Conservation (phyloP, 2,329 filamentous ascomycete species). For the Zymoseptoria crescenta region DNA sequence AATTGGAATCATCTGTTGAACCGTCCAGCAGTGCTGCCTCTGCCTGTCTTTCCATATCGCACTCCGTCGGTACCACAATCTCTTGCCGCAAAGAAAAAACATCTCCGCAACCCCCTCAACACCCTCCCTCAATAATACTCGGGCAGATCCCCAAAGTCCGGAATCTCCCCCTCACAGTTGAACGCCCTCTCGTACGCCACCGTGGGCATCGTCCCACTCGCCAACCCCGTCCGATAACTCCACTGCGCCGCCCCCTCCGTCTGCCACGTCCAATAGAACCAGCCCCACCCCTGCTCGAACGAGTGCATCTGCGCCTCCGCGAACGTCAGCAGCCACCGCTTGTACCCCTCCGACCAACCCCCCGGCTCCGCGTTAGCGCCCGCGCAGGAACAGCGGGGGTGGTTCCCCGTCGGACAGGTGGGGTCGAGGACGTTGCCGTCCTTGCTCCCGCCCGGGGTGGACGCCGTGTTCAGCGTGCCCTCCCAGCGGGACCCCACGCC, state of each 20-base stretch:
- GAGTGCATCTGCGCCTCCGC: constrained; percentile 93
- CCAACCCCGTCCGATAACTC: constrained; percentile 78
- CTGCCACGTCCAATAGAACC: constrained; percentile 99
- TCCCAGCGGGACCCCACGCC: constrained; percentile 84
- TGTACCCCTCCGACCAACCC: constrained; percentile 65
- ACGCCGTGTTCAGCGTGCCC: constrained; percentile 62
- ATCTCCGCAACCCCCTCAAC: not conserved
- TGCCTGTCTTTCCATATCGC: not conserved
- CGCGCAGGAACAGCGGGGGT: constrained; percentile 62
- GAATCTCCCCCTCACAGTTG: constrained; percentile 34
- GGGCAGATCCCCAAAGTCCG: constrained; percentile 36
- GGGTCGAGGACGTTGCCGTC: constrained; percentile 58
- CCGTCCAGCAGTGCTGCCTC: not conserved
- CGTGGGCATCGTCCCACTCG: constrained; percentile 67
- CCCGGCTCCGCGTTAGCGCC: constrained; percentile 66
- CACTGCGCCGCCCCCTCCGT: constrained; percentile 81
- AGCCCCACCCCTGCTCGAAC: constrained; percentile 90
- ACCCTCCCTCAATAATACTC: constrained; percentile 36
- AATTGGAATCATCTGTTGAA: not conserved
- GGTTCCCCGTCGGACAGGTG: constrained; percentile 60
- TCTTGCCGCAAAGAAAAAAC: not conserved
- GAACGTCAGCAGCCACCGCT: constrained; percentile 78
- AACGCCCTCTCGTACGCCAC: constrained; percentile 38
- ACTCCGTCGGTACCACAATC: not conserved
- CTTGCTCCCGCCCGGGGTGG: constrained; percentile 44